Evolutionary conservation across 257 asterid genomes (phyloP).

Genomic region (Solanum microdontum): DNA sequence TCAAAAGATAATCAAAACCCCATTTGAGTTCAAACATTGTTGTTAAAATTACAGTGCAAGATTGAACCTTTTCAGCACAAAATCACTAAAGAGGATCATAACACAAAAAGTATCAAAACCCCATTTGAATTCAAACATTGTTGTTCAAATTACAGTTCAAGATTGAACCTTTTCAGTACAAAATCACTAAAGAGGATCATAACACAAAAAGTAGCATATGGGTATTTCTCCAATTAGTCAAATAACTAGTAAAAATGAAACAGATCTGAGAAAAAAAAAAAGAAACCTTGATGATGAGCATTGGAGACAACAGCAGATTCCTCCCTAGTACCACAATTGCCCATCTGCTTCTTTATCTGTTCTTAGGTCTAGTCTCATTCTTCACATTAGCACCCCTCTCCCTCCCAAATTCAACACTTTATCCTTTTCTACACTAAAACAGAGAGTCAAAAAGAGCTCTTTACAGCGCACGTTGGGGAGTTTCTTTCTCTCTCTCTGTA

Average conservation of each 20-base stretch:
- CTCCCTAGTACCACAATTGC: constrained; percentile 98
- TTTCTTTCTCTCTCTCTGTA: not conserved
- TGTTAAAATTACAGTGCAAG: not conserved
- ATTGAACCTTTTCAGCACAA: not conserved
- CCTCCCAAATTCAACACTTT: constrained; percentile 5
- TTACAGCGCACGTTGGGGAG: not conserved
- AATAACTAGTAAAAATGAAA: not conserved
- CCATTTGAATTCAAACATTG: not conserved
- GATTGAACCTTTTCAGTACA: not conserved
- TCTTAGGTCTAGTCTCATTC: constrained; percentile 33
- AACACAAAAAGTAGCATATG: not conserved
- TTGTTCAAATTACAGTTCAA: not conserved
- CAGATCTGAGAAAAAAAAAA: not conserved
- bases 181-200: not conserved
- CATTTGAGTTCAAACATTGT: not conserved
- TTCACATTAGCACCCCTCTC: constrained; percentile 1
- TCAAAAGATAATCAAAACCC: not conserved
- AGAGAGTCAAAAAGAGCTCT: not conserved
- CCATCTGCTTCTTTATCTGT: constrained; percentile 35
- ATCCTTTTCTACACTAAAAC: not conserved
- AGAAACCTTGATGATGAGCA: constrained; percentile 76
- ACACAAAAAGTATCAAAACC: not conserved
- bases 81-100: not conserved
- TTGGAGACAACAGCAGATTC: constrained; percentile 87
- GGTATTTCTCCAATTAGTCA: not conserved